Evolutionary conservation across 228 moss, liverwort and hornwort genomes (phyloP).

Genomic region (Sphagnum magellanicum): DNA sequence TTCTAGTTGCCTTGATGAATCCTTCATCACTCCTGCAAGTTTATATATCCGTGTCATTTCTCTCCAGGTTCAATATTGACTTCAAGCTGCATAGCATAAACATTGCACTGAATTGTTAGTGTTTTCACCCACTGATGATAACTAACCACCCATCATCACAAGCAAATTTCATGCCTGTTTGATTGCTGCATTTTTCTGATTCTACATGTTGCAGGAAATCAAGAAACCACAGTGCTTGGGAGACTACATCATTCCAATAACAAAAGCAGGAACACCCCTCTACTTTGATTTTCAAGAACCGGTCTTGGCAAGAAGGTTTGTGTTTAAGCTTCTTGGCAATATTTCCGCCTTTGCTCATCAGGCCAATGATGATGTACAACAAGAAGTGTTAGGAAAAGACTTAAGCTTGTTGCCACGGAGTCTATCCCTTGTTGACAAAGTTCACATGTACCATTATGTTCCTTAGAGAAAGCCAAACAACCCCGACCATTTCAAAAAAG

Average conservation of each 20-base stretch:
- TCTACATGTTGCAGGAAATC: conserved; percentile 39
- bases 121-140: too few species aligned
- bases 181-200: too few species aligned
- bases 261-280: conserved; percentile 73
- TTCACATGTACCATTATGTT: conserved; percentile 82
- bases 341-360: conserved; percentile 88
- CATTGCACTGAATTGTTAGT: too few species aligned
- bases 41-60: conserved; percentile 74
- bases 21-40: conserved; percentile 60
- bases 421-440: conserved; percentile 75
- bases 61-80: conserved; percentile 33
- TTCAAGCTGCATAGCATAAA: too few species aligned
- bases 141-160: too few species aligned
- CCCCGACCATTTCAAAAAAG: too few species aligned
- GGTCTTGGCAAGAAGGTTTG: conserved; percentile 46
- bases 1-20: conserved; percentile 84
- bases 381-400: conserved; percentile 58
- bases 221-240: conserved; percentile 55
- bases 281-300: conserved; percentile 74
- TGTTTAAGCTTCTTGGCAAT: conserved; percentile 83
- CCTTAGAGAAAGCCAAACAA: conserved; percentile 72
- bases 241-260: conserved; percentile 60
- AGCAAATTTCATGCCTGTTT: too few species aligned
- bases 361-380: conserved; percentile 22
- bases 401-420: conserved; percentile 61